phyloP scores from a whole-genome alignment of 2,329 filamentous ascomycete genomes.

The Aspergillus texensis region DNA sequence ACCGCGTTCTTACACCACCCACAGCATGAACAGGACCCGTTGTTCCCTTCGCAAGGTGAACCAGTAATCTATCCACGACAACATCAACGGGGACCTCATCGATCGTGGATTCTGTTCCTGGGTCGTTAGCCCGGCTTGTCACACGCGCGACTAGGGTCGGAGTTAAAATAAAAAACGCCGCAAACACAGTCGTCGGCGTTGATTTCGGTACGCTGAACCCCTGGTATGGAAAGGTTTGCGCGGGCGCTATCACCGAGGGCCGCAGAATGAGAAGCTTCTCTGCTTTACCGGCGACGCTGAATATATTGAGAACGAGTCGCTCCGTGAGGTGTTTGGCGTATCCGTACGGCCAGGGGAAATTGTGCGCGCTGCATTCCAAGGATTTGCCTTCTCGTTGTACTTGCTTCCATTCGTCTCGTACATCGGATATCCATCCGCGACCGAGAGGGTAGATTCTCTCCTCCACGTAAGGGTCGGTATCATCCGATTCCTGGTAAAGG shows the following conservation, averaged over 20 bases:
- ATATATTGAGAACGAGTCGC: slow-evolving; percentile 3
- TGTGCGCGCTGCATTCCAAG: slow-evolving; percentile 4
- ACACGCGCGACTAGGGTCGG: not conserved
- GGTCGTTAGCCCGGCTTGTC: not conserved
- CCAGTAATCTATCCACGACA: slow-evolving; percentile 12
- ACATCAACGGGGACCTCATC: slow-evolving; percentile 16
- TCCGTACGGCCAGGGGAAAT: slow-evolving; percentile 19
- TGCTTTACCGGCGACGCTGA: not conserved
- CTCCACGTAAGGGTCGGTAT: slow-evolving; percentile 10
- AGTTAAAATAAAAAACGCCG: slow-evolving; percentile 5
- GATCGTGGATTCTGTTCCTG: not conserved
- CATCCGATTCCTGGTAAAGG: slow-evolving; percentile 7
- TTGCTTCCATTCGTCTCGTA: not conserved
- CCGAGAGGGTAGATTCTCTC: slow-evolving; percentile 17
- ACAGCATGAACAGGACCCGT: slow-evolving; percentile 12
- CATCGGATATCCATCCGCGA: not conserved
- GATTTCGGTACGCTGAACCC: slow-evolving; percentile 14
- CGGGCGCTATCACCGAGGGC: slow-evolving; percentile 15
- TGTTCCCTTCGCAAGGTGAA: slow-evolving; percentile 12
- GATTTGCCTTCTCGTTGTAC: slow-evolving; percentile 5
- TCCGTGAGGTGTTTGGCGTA: slow-evolving; percentile 23
- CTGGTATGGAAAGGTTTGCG: slow-evolving; percentile 11
- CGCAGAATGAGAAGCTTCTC: slow-evolving; percentile 18
- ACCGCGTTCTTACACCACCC: not conserved
- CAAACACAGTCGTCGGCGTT: slow-evolving; percentile 3